These are phyloP conservation scores for Pyrenula massariospora DNA, from an alignment of 495 filamentous ascomycete species.

Conservation along the genomic window DNA sequence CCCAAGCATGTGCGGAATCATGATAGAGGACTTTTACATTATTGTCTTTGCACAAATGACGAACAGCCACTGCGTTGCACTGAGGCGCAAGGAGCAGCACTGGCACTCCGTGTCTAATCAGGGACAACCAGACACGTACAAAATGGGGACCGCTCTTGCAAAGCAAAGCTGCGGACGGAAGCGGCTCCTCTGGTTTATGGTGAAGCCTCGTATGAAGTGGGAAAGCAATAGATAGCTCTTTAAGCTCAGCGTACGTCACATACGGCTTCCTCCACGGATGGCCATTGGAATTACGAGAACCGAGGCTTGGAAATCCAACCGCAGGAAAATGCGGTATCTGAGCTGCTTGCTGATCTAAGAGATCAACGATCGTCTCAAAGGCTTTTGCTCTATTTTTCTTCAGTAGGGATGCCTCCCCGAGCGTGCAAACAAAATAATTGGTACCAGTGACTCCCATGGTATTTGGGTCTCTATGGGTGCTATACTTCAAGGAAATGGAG, in stretches of 20 bases:
- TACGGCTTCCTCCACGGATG: neutral
- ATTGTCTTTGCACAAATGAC: conserved; percentile 30
- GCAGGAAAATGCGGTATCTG: conserved; percentile 19
- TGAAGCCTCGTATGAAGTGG: conserved; percentile 5
- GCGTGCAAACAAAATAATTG: conserved; percentile 40
- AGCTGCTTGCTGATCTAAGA: conserved; percentile 30
- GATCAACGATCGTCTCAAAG: conserved; percentile 29
- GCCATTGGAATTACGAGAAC: neutral
- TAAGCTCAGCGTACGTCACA: conserved; percentile 3
- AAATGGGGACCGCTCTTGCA: conserved; percentile 36
- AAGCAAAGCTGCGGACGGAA: conserved; percentile 28
- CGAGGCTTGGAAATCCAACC: conserved; percentile 27
- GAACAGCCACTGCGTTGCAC: conserved; percentile 25
- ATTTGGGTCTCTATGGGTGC: neutral
- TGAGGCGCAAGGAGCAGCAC: conserved; percentile 45
- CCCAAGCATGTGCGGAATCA: conserved; percentile 14
- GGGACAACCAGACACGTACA: conserved; percentile 37
- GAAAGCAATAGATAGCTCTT: conserved; percentile 2
- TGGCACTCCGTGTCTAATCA: conserved; percentile 32
- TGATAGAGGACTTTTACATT: conserved; percentile 19
- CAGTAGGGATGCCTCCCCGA: conserved; percentile 30
- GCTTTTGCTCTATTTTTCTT: conserved; percentile 6
- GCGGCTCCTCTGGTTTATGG: conserved; percentile 3
- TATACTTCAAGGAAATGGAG: no score
- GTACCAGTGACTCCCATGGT: neutral